phyloP scores from a whole-genome alignment of 2,329 filamentous ascomycete species.

The Fusarium luffae region DNA sequence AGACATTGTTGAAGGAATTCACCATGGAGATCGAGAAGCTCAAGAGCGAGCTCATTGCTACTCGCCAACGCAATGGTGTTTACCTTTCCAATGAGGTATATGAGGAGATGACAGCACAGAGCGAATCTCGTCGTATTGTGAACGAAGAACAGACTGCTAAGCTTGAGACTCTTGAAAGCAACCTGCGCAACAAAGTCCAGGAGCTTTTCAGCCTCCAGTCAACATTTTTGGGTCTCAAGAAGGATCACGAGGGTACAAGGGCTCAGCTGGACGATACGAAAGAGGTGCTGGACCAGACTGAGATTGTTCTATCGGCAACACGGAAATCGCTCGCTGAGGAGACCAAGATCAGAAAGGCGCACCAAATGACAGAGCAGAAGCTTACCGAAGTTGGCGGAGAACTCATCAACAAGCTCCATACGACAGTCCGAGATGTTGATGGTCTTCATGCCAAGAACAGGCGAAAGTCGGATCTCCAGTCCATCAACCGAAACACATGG shows the following conservation, averaged over 20 bases:
- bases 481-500: conserved; percentile 83
- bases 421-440: conserved; percentile 82
- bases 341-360: conserved; percentile 80
- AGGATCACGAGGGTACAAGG: conserved; percentile 85
- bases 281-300: conserved; percentile 85
- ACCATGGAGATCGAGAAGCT: conserved; percentile 93
- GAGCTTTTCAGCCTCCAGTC: conserved; percentile 89
- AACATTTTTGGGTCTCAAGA: conserved; percentile 87
- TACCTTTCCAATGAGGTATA: conserved; percentile 90
- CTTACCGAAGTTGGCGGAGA: conserved; percentile 78
- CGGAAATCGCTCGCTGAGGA: conserved; percentile 83
- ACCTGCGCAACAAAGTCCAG: conserved; percentile 91
- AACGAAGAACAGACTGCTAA: conserved; percentile 92
- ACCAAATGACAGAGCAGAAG: conserved; percentile 84
- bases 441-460: conserved; percentile 87
- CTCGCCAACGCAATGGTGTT: conserved; percentile 92
- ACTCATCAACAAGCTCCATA: conserved; percentile 80
- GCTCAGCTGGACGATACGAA: conserved; percentile 81
- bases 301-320: conserved; percentile 82
- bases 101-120: conserved; percentile 91
- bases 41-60: conserved; percentile 92
- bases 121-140: conserved; percentile 89
- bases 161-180: conserved; percentile 91
- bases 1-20: conserved; percentile 89
- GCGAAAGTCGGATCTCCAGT: conserved; percentile 85